Percentiles rank a stretch among this genome's conserved stretches.
Evolutionary conservation across 345 rosid species (phyloP).

Genomic region (Moricandia moricandioides): DNA sequence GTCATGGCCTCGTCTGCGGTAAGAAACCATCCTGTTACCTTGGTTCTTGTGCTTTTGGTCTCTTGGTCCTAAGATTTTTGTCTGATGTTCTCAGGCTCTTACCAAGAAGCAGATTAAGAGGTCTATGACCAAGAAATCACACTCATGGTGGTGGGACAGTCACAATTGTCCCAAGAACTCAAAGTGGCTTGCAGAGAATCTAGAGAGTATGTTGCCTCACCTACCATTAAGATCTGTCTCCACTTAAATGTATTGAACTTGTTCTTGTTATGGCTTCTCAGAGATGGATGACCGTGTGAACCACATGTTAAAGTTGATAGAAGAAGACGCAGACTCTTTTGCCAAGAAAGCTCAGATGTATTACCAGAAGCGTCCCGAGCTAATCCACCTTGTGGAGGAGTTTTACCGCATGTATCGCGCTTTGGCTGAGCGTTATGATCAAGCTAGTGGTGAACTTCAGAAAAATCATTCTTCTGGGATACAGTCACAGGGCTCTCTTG

Average conservation of each 20-base stretch:
- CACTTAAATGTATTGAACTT: neutral
- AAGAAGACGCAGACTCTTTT: conserved; percentile 88
- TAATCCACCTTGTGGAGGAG: conserved; percentile 67
- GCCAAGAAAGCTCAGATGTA: conserved; percentile 91
- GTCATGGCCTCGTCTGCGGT: conserved; percentile 40
- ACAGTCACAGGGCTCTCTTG: conserved; percentile 45
- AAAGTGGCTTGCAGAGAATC: conserved; percentile 85
- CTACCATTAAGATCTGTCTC: neutral
- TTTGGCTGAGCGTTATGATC: conserved; percentile 88
- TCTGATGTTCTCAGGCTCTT: conserved; percentile 27
- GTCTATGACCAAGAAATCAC: conserved; percentile 48
- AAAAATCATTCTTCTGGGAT: conserved; percentile 52
- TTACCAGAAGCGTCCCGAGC: conserved; percentile 78
- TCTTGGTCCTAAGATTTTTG: conserved; percentile 1
- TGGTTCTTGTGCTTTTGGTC: conserved; percentile 13
- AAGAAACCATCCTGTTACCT: neutral
- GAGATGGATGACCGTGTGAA: conserved; percentile 86
- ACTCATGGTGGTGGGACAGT: conserved; percentile 94
- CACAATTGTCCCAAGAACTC: conserved; percentile 73
- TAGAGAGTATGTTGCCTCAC: conserved; percentile 49
- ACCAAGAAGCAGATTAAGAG: conserved; percentile 47
- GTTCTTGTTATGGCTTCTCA: conserved; percentile 27
- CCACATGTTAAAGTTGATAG: conserved; percentile 74
- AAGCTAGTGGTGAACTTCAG: conserved; percentile 63
- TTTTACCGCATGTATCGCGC: conserved; percentile 82